Conservation (phyloP, 805 yeast species). For the Saturnispora serradocipensis region DNA sequence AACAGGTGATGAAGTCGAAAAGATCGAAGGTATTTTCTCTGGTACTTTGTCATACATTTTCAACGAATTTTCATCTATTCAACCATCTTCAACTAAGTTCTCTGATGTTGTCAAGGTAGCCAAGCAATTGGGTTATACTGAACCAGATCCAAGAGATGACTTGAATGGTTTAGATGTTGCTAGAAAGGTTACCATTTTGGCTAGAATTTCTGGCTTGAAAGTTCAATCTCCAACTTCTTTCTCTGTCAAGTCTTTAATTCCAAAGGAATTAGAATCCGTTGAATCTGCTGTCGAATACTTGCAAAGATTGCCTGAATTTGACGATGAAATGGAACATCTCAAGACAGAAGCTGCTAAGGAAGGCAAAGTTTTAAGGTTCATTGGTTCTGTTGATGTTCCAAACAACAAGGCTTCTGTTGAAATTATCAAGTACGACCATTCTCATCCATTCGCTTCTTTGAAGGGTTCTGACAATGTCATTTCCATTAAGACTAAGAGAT, state of each 20-base stretch:
- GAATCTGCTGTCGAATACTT: slow-evolving; percentile 70
- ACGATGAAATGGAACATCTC: slow-evolving; percentile 64
- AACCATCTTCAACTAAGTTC: slow-evolving; percentile 56
- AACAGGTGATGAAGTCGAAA: slow-evolving; percentile 89
- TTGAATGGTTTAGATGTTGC: slow-evolving; percentile 97
- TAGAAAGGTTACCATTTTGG: slow-evolving; percentile 92
- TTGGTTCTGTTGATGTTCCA: slow-evolving; percentile 79
- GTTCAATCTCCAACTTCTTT: slow-evolving; percentile 85
- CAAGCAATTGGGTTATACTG: slow-evolving; percentile 88
- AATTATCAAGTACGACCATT: slow-evolving; percentile 72
- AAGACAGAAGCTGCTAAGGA: slow-evolving; percentile 76
- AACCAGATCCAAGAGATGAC: slow-evolving; percentile 99
- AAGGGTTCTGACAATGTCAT: slow-evolving; percentile 96
- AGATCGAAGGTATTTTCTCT: slow-evolving; percentile 92
- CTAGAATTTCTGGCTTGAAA: slow-evolving; percentile 81
- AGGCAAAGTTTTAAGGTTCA: slow-evolving; percentile 84
- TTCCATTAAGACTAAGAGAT: slow-evolving; percentile 85
- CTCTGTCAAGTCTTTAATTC: slow-evolving; percentile 91
- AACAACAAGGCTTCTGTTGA: slow-evolving; percentile 71
- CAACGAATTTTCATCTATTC: slow-evolving; percentile 78
- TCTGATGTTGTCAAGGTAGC: slow-evolving; percentile 88
- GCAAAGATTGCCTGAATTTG: slow-evolving; percentile 73
- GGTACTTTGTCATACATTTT: slow-evolving; percentile 94
- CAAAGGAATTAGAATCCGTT: slow-evolving; percentile 70
- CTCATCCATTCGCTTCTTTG: slow-evolving; percentile 93